Evolutionary conservation across 495 filamentous ascomycete genomes (phyloP), one percentile per base, ranked within the genome.

Genomic region (Barbatosphaeria neglecta): DNA sequence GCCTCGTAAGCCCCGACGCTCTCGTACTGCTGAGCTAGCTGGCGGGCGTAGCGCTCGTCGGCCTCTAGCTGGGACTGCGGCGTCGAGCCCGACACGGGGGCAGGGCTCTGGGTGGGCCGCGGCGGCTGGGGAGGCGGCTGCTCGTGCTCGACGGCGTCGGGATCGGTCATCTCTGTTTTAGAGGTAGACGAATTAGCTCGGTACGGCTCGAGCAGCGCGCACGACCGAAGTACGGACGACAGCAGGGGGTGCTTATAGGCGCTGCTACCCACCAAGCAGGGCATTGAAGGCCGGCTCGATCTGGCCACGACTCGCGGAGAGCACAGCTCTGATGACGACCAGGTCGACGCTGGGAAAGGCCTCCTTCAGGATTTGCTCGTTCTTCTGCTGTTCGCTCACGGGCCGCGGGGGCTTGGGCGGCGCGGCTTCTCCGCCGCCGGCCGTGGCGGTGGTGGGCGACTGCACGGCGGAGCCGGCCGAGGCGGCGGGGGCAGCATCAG

Each of bases 271-370:
- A 87, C 87, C 83, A 20, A 98, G 74, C 7, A 99, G 77, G 22
- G 93, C 92, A 68, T 95, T 92, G 69, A 97, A 97, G 33, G 92
- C 92, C 11, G 88, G 86, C 59, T 99, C 92, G 37, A 99, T 80
- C 53, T 82, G 77, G 37, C 87, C 92, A 51, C 82, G 76, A 61
- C 90, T 95, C 8, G 92, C 92, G 11, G 70, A 68, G 46, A 99
- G 67, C 8, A 98, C 86, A 15, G 92, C 92, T 64, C 83, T 93
- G 56, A 97, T 77, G 17, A 99, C 88, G 19, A 76, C 58, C 11
- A 69, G 61, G 43, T 99, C 92, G 51, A 97, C 82, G 44, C 67
- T 70, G 2, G 92, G 92, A 58, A 99, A 99, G 1, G 90, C 93
- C 63, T 99, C 92, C 57, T 85, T 86, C 25, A 98, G 76, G 19